Evolutionary conservation across 495 filamentous ascomycete genomes (phyloP), one percentile per base, ranked within the genome.

Genomic region (Ascobolus immersus): DNA sequence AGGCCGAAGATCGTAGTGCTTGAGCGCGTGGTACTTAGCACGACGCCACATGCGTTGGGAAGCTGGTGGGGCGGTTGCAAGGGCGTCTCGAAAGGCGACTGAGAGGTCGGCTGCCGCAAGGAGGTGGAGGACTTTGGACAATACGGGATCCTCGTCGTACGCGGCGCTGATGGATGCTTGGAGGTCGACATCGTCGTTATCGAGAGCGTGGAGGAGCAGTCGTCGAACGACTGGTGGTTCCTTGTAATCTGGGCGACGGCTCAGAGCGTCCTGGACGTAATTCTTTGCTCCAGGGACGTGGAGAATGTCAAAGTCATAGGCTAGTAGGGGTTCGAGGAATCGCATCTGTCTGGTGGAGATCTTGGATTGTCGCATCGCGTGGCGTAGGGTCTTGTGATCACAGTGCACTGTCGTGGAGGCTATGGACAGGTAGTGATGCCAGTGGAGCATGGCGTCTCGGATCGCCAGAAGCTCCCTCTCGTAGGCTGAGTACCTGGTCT

Each of bases 241-340:
- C 15, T 35, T 26, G 22, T 36, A 36, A 19, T 36, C 34, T 2
- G 25, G 34, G 2, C 34, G 4, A 2, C 25, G 4, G 13, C 23
- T 13, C 1, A 36, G 25, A 1, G 22, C 9, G 30, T 36, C 34
- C 21, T 18, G 23, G 1, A 36, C 18, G 2, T 6, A 13, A n/a
- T 36, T 30, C 24, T 10, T 30, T 2, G 22, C 34, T 2, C 14
- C 34, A 6, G 34, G 34, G 4, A 13, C 4, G 17, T 36, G 20
- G 4, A 30, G 0, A 1, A 36, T 17, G 1, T 36, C 13, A 14
- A 30, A 32, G n/a, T 36, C 34, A 31, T 32, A 36, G 3, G 18
- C 34, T n/a, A 14, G 14, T 1, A 36, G 6, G 0, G n/a, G 2
- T 3, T 36, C 34, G 1, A 36, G 22, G 5, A 8, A 5, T 1